Evolutionary conservation across 169 alveolate species (phyloP), one percentile per base, ranked within the genome.

Genomic region (Cryptosporidium canis): DNA sequence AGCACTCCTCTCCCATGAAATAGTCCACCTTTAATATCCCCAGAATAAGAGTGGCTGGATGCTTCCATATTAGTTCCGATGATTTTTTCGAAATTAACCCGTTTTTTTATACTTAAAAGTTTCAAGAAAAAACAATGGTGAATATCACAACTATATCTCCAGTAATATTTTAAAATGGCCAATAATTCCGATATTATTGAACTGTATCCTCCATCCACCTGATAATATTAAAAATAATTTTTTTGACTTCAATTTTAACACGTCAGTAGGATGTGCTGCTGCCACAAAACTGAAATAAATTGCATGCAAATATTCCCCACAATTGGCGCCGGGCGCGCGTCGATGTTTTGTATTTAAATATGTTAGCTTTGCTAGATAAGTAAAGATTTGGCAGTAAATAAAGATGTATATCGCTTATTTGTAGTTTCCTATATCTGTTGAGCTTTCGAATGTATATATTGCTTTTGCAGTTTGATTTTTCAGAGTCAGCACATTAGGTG

Each of bases 11-110:
- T 64, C 29, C 98, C 98, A 83, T 96, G 98, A 83, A 96, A 96
- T 29, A 95, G 92, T 29, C 98, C 98, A 66, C 96, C 98, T 84
- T 93, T 92, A 37, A 96, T 96, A 92, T 95, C 96, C 27, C 98
- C 98, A 27, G 95, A 94, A 91, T 96, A 96, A 43, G 97, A 94
- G 92, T 96, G 87, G 27, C 87, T 77, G 33, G 87, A 58, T 11
- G 87, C 48, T 43, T 77, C 87, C 87, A 77, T 77, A 0, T 70
- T 70, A 9, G 18, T n/a, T 37, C 47, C 21, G 45, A 63, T 63
- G 12, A 63, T 12, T 37, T n/a, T 2, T 12, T 63, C 18, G 47
- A 11, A 18, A 63, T 16, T 63, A 8, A 29, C 21, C 31, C 31
- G n/a, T 24, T 55, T 63, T 63, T 31, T 63, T 2, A n/a, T 63